phyloP scores from a whole-genome alignment of 2,329 filamentous ascomycete genomes.

The Chalaropsis ovoidea region DNA sequence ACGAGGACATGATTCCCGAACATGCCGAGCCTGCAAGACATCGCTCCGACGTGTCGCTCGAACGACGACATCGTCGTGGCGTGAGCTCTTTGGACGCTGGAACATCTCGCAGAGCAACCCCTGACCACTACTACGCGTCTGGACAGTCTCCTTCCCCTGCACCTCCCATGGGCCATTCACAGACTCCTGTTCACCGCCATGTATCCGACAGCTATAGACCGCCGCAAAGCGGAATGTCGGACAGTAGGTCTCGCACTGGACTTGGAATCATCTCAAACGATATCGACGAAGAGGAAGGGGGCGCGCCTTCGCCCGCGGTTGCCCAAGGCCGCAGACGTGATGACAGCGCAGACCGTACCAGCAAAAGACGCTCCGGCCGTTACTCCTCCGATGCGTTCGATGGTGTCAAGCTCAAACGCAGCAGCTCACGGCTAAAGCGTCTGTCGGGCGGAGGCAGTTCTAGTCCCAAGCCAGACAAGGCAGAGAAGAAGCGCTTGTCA shows the following conservation, averaged over 20 bases:
- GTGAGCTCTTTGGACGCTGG: slow-evolving; percentile 21
- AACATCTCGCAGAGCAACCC: slow-evolving; percentile 2
- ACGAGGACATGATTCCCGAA: slow-evolving; percentile 37
- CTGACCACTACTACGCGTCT: slow-evolving; percentile 7
- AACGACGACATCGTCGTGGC: slow-evolving; percentile 19
- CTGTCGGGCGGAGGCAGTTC: slow-evolving; percentile 37
- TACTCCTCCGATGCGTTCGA: slow-evolving; percentile 42
- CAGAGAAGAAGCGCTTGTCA: slow-evolving; percentile 32
- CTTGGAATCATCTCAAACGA: slow-evolving; percentile 28
- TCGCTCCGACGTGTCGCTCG: not conserved
- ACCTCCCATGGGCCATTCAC: not conserved
- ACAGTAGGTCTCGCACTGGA: not conserved
- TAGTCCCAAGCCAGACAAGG: slow-evolving; percentile 25
- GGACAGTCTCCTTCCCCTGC: not conserved
- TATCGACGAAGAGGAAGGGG: slow-evolving; percentile 44
- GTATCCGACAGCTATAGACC: slow-evolving; percentile 22
- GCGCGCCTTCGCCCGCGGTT: slow-evolving; percentile 59
- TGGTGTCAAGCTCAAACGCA: slow-evolving; percentile 41
- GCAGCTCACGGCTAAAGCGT: slow-evolving; percentile 49
- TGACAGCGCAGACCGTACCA: slow-evolving; percentile 38
- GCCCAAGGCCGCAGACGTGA: slow-evolving; percentile 49
- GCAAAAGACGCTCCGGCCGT: slow-evolving; percentile 40
- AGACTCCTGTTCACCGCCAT: slow-evolving; percentile 15
- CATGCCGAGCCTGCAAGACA: slow-evolving; percentile 31
- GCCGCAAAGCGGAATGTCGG: not conserved